These are phyloP conservation scores for Beauveria sp. DNA, from an alignment of 2,329 filamentous ascomycete species.

Conservation along the genomic window DNA sequence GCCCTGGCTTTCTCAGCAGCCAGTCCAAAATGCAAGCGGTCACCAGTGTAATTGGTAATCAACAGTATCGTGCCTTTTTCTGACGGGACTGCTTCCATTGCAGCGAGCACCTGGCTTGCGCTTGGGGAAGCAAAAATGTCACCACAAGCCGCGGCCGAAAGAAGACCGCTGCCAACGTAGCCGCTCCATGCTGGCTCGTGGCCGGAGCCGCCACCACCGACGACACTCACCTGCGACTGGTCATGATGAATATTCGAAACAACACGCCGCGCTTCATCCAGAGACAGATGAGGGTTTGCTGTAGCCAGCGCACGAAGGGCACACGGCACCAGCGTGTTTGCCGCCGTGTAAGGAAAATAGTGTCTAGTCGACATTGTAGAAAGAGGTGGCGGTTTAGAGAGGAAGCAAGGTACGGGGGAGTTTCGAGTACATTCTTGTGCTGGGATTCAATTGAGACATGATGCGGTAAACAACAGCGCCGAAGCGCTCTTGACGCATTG, in stretches of 20 bases:
- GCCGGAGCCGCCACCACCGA: constrained; percentile 48
- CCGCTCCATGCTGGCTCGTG: constrained; percentile 59
- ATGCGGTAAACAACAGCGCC: neutral
- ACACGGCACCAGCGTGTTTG: constrained; percentile 20
- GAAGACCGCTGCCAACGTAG: constrained; percentile 54
- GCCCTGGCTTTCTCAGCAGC: constrained; percentile 51
- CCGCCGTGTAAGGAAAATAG: constrained; percentile 16
- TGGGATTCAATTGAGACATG: too few relatives aligned
- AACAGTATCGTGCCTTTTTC: constrained; percentile 50
- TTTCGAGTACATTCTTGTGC: too few relatives aligned
- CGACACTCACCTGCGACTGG: constrained; percentile 38
- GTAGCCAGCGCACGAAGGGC: constrained; percentile 18
- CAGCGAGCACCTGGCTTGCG: constrained; percentile 54
- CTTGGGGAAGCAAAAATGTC: constrained; percentile 60
- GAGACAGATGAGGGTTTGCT: constrained; percentile 37
- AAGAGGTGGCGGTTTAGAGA: neutral
- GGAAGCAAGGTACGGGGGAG: neutral
- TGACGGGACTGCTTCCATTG: constrained; percentile 45
- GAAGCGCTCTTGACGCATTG: neutral
- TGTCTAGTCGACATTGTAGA: constrained; percentile 15
- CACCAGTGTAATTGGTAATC: constrained; percentile 58
- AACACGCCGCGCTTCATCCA: constrained; percentile 45
- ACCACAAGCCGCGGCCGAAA: constrained; percentile 51
- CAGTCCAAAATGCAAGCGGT: constrained; percentile 54
- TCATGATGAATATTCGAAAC: constrained; percentile 40